Conservation (phyloP, 257 asterid species). For the Prunella vulgaris region DNA sequence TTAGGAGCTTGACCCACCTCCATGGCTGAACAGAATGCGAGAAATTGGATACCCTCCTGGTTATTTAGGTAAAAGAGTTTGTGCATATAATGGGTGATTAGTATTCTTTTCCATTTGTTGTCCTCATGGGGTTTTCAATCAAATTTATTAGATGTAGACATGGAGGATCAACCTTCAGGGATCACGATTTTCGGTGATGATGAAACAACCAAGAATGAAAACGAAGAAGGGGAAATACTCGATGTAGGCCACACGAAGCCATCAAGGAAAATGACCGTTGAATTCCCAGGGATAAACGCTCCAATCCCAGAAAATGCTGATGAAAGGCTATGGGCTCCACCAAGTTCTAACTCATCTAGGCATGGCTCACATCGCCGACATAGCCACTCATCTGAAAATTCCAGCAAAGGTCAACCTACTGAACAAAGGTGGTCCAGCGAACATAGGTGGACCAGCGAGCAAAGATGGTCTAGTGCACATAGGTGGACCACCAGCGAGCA, state of each 20-base stretch:
- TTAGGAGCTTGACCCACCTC: slow-evolving; percentile 97
- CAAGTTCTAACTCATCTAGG: slow-evolving; percentile 29
- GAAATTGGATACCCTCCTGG: slow-evolving; percentile 97
- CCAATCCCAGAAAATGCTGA: slow-evolving; percentile 86
- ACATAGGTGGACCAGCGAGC: slow-evolving; percentile 27
- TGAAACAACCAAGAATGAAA: slow-evolving; percentile 34
- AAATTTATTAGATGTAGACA: slow-evolving; percentile 41
- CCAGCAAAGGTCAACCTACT: slow-evolving; percentile 32
- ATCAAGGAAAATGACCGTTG: slow-evolving; percentile 53
- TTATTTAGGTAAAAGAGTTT: slow-evolving; percentile 62
- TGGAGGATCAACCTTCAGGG: slow-evolving; percentile 81
- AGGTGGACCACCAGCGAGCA: slow-evolving; percentile 36
- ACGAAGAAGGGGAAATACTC: slow-evolving; percentile 73
- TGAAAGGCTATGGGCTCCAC: slow-evolving; percentile 58
- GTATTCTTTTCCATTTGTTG: neutral
- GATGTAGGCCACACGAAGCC: slow-evolving; percentile 34
- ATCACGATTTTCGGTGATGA: slow-evolving; percentile 85
- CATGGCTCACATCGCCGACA: slow-evolving; percentile 41
- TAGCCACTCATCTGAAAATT: slow-evolving; percentile 36
- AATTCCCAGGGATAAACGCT: slow-evolving; percentile 91
- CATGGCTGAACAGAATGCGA: slow-evolving; percentile 97
- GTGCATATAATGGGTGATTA: slow-evolving; percentile 3
- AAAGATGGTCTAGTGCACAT: slow-evolving; percentile 32
- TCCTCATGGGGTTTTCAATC: slow-evolving; percentile 6
- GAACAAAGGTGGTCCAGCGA: slow-evolving; percentile 34